phyloP scores from a whole-genome alignment of 108 stramenopile species.

The Phaeodactylum tricornutum region DNA sequence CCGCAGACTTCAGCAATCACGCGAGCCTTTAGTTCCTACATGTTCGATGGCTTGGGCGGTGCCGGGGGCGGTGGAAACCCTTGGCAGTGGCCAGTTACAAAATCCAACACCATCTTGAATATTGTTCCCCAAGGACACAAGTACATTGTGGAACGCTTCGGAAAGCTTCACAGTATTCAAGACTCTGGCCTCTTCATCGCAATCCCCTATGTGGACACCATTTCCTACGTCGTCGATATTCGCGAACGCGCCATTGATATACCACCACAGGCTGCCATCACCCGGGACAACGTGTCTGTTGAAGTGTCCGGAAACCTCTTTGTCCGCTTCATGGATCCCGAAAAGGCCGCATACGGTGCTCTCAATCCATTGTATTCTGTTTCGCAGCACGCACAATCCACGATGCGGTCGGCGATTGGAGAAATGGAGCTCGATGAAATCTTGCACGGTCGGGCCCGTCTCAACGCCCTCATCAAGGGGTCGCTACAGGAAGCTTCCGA shows the following conservation, averaged over 20 bases:
- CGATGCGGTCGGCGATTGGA: conserved; percentile 96
- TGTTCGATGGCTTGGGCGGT: no score
- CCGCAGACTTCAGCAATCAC: no score
- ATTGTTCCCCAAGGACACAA: conserved; percentile 86
- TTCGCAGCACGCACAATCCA: conserved; percentile 93
- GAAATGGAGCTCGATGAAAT: conserved; percentile 99
- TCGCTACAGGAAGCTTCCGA: conserved; percentile 89
- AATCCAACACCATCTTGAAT: conserved; percentile 86
- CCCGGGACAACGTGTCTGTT: conserved; percentile 95
- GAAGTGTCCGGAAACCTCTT: conserved; percentile 97
- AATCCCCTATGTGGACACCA: conserved; percentile 86
- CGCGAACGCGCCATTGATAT: conserved; percentile 92
- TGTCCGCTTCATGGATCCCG: conserved; percentile 83
- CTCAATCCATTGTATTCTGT: conserved; percentile 94
- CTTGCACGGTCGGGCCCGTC: conserved; percentile 83
- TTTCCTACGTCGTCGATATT: conserved; percentile 91
- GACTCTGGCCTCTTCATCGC: conserved; percentile 90
- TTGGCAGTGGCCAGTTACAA: conserved; percentile 71
- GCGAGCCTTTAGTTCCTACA: no score
- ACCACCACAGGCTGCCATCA: conserved; percentile 89
- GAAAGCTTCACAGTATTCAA: conserved; percentile 79
- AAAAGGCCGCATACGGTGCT: conserved; percentile 92
- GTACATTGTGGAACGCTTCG: conserved; percentile 94
- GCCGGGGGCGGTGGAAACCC: conserved; percentile 13
- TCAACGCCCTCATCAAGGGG: conserved; percentile 87